Conservation (phyloP, 2,329 filamentous ascomycete genomes). For the Pyricularia pennisetigena region DNA sequence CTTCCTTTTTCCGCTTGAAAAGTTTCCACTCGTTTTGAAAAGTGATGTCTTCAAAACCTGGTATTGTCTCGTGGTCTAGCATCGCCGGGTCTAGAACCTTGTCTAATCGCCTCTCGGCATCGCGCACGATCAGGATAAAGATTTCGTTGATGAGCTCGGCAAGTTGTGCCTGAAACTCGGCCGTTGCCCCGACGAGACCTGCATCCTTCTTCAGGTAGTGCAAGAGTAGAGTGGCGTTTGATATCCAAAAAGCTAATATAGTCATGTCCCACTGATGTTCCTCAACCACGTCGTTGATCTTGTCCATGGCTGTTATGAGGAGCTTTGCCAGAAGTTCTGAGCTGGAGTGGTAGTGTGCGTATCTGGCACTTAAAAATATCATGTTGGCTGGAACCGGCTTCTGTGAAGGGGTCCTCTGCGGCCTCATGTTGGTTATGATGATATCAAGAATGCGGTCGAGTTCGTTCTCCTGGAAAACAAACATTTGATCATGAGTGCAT, state of each 20-base stretch:
- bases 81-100: slow-evolving; percentile 90
- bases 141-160: slow-evolving; percentile 96
- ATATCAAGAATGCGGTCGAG: slow-evolving; percentile 88
- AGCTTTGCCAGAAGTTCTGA: slow-evolving; percentile 73
- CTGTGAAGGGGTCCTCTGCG: slow-evolving; percentile 88
- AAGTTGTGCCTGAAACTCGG: slow-evolving; percentile 85
- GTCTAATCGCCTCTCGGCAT: slow-evolving; percentile 91
- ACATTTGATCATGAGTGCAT: slow-evolving; percentile 97
- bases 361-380: slow-evolving; percentile 88
- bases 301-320: slow-evolving; percentile 80
- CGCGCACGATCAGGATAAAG: slow-evolving; percentile 92
- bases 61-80: slow-evolving; percentile 96
- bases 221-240: slow-evolving; percentile 87
- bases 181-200: slow-evolving; percentile 69
- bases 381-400: slow-evolving; percentile 97
- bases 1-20: slow-evolving; percentile 82
- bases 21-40: slow-evolving; percentile 99
- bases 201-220: slow-evolving; percentile 95
- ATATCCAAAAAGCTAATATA: slow-evolving; percentile 97
- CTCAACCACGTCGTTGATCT: slow-evolving; percentile 96
- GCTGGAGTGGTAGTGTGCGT: slow-evolving; percentile 93
- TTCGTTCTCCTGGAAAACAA: slow-evolving; percentile 94
- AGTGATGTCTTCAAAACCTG: slow-evolving; percentile 89
- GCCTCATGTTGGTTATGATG: slow-evolving; percentile 96
- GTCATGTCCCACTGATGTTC: slow-evolving; percentile 98